Percentiles rank a stretch among this genome's conserved stretches.
Evolutionary conservation across 306 rosid genomes (phyloP).

Genomic region (Psophocarpus tetragonolobus): DNA sequence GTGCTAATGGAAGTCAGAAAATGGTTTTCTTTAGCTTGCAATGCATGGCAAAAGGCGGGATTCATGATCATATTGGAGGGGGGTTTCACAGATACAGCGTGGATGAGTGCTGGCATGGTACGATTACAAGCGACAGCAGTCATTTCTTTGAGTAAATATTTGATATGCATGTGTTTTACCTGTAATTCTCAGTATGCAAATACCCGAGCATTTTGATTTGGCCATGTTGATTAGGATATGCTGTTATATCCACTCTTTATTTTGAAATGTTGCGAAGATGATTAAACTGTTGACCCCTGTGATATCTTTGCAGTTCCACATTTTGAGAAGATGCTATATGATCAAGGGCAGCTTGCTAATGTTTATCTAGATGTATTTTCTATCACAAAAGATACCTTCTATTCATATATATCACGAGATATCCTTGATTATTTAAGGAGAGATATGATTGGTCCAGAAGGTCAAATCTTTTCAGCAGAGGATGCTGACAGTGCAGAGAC

Average conservation of each 20-base stretch:
- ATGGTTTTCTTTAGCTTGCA: conserved; percentile 73
- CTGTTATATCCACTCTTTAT: conserved; percentile 22
- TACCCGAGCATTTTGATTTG: conserved; percentile 14
- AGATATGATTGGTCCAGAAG: conserved; percentile 92
- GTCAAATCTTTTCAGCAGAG: conserved; percentile 98
- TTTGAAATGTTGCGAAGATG: conserved; percentile 27
- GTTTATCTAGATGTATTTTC: conserved; percentile 80
- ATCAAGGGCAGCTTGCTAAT: conserved; percentile 90
- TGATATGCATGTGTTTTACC: conserved; percentile 1
- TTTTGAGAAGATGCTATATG: conserved; percentile 98
- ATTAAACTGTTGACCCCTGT: conserved; percentile 31
- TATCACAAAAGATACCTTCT: conserved; percentile 71
- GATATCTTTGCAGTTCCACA: conserved; percentile 79
- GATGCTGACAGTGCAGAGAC: conserved; percentile 98
- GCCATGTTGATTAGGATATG: not conserved
- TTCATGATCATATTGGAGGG: conserved; percentile 93
- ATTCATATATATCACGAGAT: conserved; percentile 70
- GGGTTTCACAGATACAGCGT: conserved; percentile 98
- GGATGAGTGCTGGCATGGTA: conserved; percentile 99
- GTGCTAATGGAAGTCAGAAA: conserved; percentile 50
- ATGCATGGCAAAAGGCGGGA: conserved; percentile 94
- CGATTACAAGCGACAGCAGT: conserved; percentile 35
- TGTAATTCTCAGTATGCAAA: conserved; percentile 14
- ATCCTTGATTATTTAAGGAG: conserved; percentile 90
- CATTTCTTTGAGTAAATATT: conserved; percentile 21